Evolutionary conservation across 2,329 filamentous ascomycete genomes (phyloP), one percentile per base, ranked within the genome.

Genomic region (Curvularia spicifera): DNA sequence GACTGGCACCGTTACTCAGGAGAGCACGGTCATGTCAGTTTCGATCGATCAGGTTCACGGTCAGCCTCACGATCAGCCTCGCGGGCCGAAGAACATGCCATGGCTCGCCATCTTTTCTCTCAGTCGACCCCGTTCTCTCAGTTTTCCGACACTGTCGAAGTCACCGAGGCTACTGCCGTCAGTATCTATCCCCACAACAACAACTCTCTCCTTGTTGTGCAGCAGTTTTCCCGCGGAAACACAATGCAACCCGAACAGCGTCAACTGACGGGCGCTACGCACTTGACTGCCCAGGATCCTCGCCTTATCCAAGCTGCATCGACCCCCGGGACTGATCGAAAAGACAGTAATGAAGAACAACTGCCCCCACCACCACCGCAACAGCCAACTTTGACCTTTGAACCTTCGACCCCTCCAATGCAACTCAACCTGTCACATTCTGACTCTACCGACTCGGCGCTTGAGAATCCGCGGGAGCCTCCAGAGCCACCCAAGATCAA

Each of bases 101-200:
- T 74, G 61, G 74, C 73, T 13, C 78, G 81, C 18, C 81, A 83
- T 44, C 77, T 82, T 10, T 83, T 79, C 28, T 71, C 81, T 18
- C 79, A 81, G 37, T 80, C 79, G 18, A 84, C 83, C 1, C 80
- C 79, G 0, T 81, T 82, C 50, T 69, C 85, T 73, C 56, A 81
- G 76, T 63, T 76, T 75, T 61, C 83, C 63, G 65, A 79, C 43
- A 85, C 83, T 0, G 83, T 84, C 10, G 86, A 89, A 72, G 81
- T 89, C 51, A 84, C 81, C 58, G 85, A 89, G 70, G 87, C 86
- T 9, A 86, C 80, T 42, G 85, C 84, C 10, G 80, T 89, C 13
- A 84, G 80, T 57, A 82, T 88, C 33, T 88, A 83, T 60, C 82
- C 86, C 2, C 87, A 89, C 73, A 86, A 86, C 71, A 89, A 89